These are phyloP conservation scores for Tolypocladium capitatum DNA, from an alignment of 2,329 filamentous ascomycete species.

Conservation along the genomic window DNA sequence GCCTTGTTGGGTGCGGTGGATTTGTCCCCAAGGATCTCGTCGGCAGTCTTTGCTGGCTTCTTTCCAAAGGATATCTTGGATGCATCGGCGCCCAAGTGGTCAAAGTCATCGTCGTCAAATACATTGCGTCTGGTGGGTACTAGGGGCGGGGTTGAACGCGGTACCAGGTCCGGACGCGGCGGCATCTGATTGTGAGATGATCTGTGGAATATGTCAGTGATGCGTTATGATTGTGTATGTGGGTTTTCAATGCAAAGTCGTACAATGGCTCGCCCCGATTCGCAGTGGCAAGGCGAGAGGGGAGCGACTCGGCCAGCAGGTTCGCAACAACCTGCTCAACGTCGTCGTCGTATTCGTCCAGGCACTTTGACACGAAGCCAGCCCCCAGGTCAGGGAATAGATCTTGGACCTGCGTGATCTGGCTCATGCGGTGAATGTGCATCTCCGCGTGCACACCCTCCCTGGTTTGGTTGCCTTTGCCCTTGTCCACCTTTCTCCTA, in stretches of 20 bases:
- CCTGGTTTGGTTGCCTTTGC: slow-evolving; percentile 37
- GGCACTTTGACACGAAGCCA: slow-evolving; percentile 63
- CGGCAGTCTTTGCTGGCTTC: slow-evolving; percentile 49
- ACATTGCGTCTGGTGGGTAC: slow-evolving; percentile 54
- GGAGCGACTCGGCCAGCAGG: slow-evolving; percentile 65
- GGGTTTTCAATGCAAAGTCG: slow-evolving; percentile 10
- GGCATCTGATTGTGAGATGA: slow-evolving; percentile 12
- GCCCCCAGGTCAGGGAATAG: slow-evolving; percentile 80
- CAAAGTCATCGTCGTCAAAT: slow-evolving; percentile 71
- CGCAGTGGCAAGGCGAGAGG: slow-evolving; percentile 48
- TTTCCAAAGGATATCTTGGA: slow-evolving; percentile 71
- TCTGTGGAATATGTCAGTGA: slow-evolving; percentile 12
- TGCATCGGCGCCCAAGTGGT: slow-evolving; percentile 52
- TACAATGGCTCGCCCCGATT: slow-evolving; percentile 54
- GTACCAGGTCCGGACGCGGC: slow-evolving; percentile 30
- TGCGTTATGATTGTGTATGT: background rate
- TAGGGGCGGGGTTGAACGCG: slow-evolving; percentile 44
- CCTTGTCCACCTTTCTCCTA: slow-evolving; percentile 49
- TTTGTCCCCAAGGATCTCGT: slow-evolving; percentile 55
- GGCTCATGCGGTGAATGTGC: slow-evolving; percentile 70
- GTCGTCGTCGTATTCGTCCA: slow-evolving; percentile 68
- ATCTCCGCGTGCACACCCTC: slow-evolving; percentile 33
- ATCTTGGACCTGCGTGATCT: slow-evolving; percentile 84
- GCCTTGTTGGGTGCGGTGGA: slow-evolving; percentile 60
- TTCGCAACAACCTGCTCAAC: slow-evolving; percentile 70